Percentiles rank a stretch among this genome's conserved stretches.
Evolutionary conservation across 208 protist genomes (phyloP).

Genomic region (Trypanosoma cruzi): DNA sequence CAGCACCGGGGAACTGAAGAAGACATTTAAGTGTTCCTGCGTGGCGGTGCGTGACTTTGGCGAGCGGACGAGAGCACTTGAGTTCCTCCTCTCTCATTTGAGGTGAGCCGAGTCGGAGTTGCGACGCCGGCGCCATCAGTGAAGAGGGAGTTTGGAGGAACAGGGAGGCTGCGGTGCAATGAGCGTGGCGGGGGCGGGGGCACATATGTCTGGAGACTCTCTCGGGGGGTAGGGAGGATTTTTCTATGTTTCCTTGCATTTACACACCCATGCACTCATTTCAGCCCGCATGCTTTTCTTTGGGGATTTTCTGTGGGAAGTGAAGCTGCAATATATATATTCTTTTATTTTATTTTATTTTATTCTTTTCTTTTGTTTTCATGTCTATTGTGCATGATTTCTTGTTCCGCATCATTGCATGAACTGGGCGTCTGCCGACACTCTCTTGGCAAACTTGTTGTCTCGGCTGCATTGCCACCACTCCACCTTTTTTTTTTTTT

Average conservation of each 20-base stretch:
- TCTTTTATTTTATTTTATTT: constrained; percentile 25
- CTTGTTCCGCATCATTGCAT: not conserved
- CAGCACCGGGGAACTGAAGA: constrained; percentile 62
- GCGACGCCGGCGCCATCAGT: not conserved
- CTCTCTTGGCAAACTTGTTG: not conserved
- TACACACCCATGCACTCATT: not conserved
- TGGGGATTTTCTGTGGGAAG: constrained; percentile 4
- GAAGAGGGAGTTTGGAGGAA: not conserved
- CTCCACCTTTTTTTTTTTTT: not conserved
- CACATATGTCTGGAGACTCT: not conserved
- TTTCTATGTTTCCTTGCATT: not conserved
- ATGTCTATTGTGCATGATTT: not conserved
- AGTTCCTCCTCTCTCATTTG: constrained; percentile 81
- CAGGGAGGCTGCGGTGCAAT: not conserved
- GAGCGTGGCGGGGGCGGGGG: not conserved
- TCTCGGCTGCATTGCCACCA: not conserved
- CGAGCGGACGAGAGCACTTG: constrained; percentile 82
- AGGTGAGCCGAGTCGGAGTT: constrained; percentile 31
- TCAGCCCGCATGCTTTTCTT: not conserved
- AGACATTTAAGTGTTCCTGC: constrained; percentile 90
- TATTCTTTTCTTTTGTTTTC: constrained; percentile 25
- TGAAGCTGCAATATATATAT: constrained; percentile 10
- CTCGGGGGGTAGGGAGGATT: too few relatives aligned
- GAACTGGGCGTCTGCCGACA: not conserved
- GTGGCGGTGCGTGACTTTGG: constrained; percentile 91